Evolutionary conservation across 768 basidiomycete species (phyloP), one percentile per base, ranked within the genome.

Genomic region (Lactarius indigo): DNA sequence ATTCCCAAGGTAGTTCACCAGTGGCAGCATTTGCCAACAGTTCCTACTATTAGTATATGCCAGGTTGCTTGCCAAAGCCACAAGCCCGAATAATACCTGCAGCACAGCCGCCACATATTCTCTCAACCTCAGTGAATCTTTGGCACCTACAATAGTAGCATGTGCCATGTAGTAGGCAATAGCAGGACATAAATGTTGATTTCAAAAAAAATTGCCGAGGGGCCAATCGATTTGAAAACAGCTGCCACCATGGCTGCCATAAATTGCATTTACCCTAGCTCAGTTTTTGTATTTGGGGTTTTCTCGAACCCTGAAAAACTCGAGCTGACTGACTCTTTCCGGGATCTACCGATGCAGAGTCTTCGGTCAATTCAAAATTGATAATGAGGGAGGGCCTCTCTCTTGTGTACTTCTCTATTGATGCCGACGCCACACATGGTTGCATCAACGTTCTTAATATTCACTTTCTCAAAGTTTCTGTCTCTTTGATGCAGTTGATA

Each of bases 71-170:
- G 33, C 33, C 7, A 7, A 7, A 35, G 33, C 9, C 33, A 35
- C 57, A 64, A n/a, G 47, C 12, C 39, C 37, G 64, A 18, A 59
- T n/a, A 10, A 1, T 20, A 23, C 64, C 59, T 2, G 50, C 58
- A 6, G 64, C 28, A 39, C 58, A 6, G 64, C 28, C 8, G 59
- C 39, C 15, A 41, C 58, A 55, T 55, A 59, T 64, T 55, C 58
- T 20, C n/a, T 23, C 28, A 17, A 41, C 39, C 39, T 6, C 31
- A 31, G 31, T 31, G 6, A 31, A 31, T 31, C 31, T 6, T 3
- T 31, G 31, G 31, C 6, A 31, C 2, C 31, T 31, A n/a, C n/a
- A n/a, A n/a, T n/a, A n/a, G n/a, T 6, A 3, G 31, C 31, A 31
- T 31, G 31, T 31, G 31, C 31, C 31, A 31, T 6, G 6, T 31